These are phyloP conservation scores for Rhizophagus clarus DNA, from an alignment of 192 early-diverging fungal genomes.

Conservation along the genomic window DNA sequence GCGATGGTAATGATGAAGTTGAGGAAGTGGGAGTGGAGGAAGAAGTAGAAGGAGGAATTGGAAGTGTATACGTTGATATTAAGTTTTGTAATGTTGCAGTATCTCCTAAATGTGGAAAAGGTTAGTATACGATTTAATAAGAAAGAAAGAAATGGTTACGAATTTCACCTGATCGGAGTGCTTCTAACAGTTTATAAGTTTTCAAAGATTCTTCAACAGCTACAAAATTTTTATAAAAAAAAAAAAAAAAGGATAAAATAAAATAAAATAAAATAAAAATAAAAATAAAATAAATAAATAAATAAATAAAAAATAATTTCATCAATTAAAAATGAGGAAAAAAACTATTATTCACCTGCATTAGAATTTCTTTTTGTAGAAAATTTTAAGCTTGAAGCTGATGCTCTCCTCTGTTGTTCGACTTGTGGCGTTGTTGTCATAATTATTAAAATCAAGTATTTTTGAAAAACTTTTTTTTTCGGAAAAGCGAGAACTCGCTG, in stretches of 20 bases:
- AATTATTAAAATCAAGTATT: neutral
- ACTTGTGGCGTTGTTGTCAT: neutral
- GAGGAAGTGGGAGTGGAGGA: neutral
- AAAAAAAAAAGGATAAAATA: no score
- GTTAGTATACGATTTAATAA: neutral
- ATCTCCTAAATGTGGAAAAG: neutral
- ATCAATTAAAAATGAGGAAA: neutral
- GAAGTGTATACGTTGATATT: slow-evolving; percentile 8
- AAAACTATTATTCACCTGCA: neutral
- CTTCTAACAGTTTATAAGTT: slow-evolving; percentile 39
- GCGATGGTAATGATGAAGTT: slow-evolving; percentile 34
- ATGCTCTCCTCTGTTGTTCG: neutral
- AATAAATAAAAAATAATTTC: neutral
- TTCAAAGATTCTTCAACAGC: slow-evolving; percentile 33
- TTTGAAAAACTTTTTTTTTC: no score
- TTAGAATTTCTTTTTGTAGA: neutral
- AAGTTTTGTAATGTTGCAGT: neutral
- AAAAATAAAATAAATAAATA: no score
- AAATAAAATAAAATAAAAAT: no score
- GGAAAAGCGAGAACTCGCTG: no score
- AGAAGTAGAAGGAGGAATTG: neutral
- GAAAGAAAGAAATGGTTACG: neutral
- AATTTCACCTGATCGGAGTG: slow-evolving; percentile 34
- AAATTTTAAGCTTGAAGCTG: neutral
- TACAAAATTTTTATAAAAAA: neutral